A percentile compares a stretch with the other conserved stretches of the same genome.
phyloP scores from a whole-genome alignment of 768 basidiomycete genomes.

The Tricholoma terreum region DNA sequence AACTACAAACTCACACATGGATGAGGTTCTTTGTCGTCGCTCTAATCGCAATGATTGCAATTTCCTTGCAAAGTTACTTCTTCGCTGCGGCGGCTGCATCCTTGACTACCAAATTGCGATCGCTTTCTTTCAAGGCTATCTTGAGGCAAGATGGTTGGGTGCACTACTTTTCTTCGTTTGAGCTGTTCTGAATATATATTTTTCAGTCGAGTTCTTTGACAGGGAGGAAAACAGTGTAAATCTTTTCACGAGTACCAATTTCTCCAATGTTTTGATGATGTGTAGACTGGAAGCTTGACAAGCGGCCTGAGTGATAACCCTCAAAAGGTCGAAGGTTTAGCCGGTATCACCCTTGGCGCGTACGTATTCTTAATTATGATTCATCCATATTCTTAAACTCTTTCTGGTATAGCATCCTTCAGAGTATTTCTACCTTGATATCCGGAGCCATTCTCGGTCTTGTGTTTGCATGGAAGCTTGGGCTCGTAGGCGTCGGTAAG shows the following conservation, averaged over 20 bases:
- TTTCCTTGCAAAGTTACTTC: too few relatives aligned
- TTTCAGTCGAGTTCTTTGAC: constrained; percentile 80
- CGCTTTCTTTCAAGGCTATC: constrained; percentile 71
- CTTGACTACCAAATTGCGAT: too few relatives aligned
- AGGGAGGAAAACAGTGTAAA: constrained; percentile 74
- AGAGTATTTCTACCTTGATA: constrained; percentile 65
- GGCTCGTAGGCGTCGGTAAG: constrained; percentile 79
- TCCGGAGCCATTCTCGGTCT: constrained; percentile 77
- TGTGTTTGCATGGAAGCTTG: constrained; percentile 71
- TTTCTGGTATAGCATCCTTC: constrained; percentile 58
- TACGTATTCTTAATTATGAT: constrained; percentile 14
- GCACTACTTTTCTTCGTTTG: too few relatives aligned
- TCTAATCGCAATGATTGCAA: constrained; percentile 34
- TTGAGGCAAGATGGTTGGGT: constrained; percentile 75
- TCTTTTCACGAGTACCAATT: background rate
- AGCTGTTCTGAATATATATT: too few relatives aligned
- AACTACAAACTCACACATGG: constrained; percentile 19
- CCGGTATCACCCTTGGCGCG: constrained; percentile 84
- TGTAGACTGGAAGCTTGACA: constrained; percentile 71
- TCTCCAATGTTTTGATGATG: background rate
- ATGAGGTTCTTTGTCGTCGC: constrained; percentile 72
- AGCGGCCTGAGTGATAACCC: constrained; percentile 79
- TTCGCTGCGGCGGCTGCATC: too few relatives aligned
- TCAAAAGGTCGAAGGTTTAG: constrained; percentile 84
- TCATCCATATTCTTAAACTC: background rate